Evolutionary conservation across 257 asterid genomes (phyloP), one percentile per base, ranked within the genome.

Genomic region (Nyctanthes arbortristis): DNA sequence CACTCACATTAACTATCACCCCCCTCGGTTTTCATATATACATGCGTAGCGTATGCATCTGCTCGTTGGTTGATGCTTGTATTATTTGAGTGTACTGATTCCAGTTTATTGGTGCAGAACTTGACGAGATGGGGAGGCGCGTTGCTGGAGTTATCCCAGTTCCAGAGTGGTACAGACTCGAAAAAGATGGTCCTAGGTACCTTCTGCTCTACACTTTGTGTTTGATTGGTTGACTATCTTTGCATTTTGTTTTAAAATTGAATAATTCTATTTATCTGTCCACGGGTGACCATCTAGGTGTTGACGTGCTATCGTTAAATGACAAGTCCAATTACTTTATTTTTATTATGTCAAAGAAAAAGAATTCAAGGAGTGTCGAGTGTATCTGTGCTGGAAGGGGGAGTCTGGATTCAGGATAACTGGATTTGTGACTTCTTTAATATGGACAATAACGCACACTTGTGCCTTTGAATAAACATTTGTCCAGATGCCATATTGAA

Each of bases 61-160:
- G 12, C 0, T 45, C 61, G 7, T 13, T 30, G 13, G 5, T 22
- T 45, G n/a, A n/a, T 47, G 35, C 4, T 31, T 61, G 20, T 28
- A 16, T 5, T 71, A 37, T 32, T 35, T 31, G 16, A 36, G 22
- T 28, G 1, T 10, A 33, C 10, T 56, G 30, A 30, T 61, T 72
- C 4, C 20, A 61, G 27, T 65, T 69, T 25, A 35, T 60, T 72
- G 64, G 29, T 72, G 76, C 81, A 93, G 97, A 93, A 91, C 74
- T 81, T 93, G 69, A 87, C 94, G 28, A 83, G 86, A 87, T 93
- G 97, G 99, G 97, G 95, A 27, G 93, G 96, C 33, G 91, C 91
- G 29, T 61, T 93, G 74, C 81, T 93, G 56, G 99, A 93, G 82
- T 71, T 91, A 11, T 89, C 99, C 32, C 97, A 91, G 87, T 91